Base-by-base conservation (phyloP, 495 filamentous ascomycete species). In the Aspergillus nanangensis region DNA sequence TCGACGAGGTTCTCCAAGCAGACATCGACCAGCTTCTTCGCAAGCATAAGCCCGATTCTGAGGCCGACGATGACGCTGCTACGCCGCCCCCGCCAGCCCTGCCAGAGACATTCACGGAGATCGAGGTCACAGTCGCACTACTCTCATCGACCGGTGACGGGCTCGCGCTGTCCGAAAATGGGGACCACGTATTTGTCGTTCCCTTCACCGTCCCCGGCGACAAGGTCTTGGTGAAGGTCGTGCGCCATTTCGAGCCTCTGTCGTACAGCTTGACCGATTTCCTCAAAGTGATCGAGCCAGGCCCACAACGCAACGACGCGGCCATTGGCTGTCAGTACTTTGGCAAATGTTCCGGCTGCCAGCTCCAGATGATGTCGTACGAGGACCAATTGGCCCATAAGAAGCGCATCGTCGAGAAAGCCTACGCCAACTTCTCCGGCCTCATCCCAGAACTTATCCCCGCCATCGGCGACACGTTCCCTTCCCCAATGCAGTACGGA, bases 281-380 rank as follows among this genome's bases (percentile, higher is more conserved):
- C 48, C 41, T 97, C 55, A 81, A 80, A 17, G 83, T 96, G 13
- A 67, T 86, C 24, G 75, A 74, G 36, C 81, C 93, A 0, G 88
- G 88, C 0, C 77, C 81, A 1, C 69, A 83, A 31, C 82, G 93
- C 51, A 81, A 96, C 50, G 89, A 96, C 58, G 75, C 70, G 35
- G 74, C 81, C 2, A 76, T 95, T 54, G 67, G 74, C 35, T 98
- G 93, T 72, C 71, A 78, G 53, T 97, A 97, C 69, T 98, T 98
- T 57, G 66, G 76, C 24, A 78, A 73, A 41, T 98, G 93, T 62
- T 88, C 87, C 0, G 93, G 93, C 4, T 98, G 93, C 58, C 94
- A 97, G 69, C 88, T 96, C 60, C 93, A 98, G 65, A 96, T 96
- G 89, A 79, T 98, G 45, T 79, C 88, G 33, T 98, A 98, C 66